Conservation (phyloP, 352 stramenopile genomes). For the Pythium periplocum region DNA sequence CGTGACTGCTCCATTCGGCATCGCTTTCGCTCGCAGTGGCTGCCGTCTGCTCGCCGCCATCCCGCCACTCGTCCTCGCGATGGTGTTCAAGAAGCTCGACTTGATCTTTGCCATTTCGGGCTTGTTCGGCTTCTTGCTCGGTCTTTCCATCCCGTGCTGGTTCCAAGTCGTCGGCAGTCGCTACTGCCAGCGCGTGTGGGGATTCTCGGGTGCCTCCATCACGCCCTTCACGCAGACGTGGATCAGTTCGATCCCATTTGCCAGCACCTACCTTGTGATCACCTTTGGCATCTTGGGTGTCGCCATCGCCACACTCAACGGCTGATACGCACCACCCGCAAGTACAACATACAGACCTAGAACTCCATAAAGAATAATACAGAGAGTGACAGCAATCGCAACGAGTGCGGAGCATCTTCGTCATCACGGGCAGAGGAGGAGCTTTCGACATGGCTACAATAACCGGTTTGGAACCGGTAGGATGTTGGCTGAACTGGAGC, state of each 20-base stretch:
- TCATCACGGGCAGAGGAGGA: too few species aligned
- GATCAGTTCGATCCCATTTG: slow-evolving; percentile 63
- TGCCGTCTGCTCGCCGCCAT: slow-evolving; percentile 60
- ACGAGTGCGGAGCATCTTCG: not conserved
- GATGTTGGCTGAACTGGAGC: too few species aligned
- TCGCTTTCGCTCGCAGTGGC: slow-evolving; percentile 38
- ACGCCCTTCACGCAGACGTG: slow-evolving; percentile 63
- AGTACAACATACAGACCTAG: too few species aligned
- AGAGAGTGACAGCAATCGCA: not conserved
- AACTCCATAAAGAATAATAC: not conserved
- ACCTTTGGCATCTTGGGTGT: slow-evolving; percentile 69
- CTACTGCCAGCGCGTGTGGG: slow-evolving; percentile 72
- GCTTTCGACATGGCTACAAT: too few species aligned
- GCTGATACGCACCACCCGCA: slow-evolving; percentile 10
- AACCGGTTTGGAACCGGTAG: too few species aligned
- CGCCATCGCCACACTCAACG: slow-evolving; percentile 57
- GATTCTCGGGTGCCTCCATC: slow-evolving; percentile 55
- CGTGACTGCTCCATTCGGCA: slow-evolving; percentile 46
- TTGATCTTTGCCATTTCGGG: slow-evolving; percentile 78
- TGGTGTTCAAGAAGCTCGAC: slow-evolving; percentile 86
- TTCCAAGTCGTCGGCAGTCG: slow-evolving; percentile 80
- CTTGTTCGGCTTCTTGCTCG: slow-evolving; percentile 74
- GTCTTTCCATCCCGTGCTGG: slow-evolving; percentile 76
- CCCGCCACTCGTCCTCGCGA: slow-evolving; percentile 65
- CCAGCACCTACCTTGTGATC: slow-evolving; percentile 46